Evolutionary conservation across 2,329 filamentous ascomycete species (phyloP), one percentile per base, ranked within the genome.

Genomic region (Harringtonia lauricola): DNA sequence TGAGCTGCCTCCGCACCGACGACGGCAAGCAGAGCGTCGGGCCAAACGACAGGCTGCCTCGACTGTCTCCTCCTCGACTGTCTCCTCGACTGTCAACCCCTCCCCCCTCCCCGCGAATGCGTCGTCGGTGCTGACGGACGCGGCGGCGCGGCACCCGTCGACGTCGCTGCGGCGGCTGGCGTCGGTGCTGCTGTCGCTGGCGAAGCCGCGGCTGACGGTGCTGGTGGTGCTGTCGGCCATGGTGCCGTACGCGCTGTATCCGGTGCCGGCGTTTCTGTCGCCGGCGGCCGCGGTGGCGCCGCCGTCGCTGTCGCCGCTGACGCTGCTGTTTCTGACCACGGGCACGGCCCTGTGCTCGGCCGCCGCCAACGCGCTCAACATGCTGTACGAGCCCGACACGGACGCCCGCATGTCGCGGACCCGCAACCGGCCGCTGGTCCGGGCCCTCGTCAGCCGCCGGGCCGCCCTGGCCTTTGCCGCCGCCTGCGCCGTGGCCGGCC

Each of bases 341-440:
- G 90, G 92, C 47, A 96, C 92, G 0, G 80, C 89, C 5, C 72
- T 95, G 18, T 92, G 86, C 60, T 85, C 79, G n/a, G 87, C 89
- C 36, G 86, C 84, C 47, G 92, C 92, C 36, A 98, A 98, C 60
- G 79, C 92, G 2, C 71, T 96, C 52, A 98, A 98, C 64, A 98
- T 98, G 92, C 79, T 95, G 46, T 88, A 95, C 64, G 92, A 98
- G 64, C 85, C 81, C 10, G 72, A 81, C 47, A 89, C 89, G 57
- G 92, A 98, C 61, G 86, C 88, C 37, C 79, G 84, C 55, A 98
- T 98, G 92, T 81, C 76, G 30, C 79, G 92, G n/a, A 98, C 92
- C 2, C 76, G 86, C 24, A 95, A 95, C 54, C 69, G 92, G 5
- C 92, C 92, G 0, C 70, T 98, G 1, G 92, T 95, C 4, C 77